phyloP scores from a whole-genome alignment of 148 eudicot genomes.

The Salicornia ramosissima region DNA sequence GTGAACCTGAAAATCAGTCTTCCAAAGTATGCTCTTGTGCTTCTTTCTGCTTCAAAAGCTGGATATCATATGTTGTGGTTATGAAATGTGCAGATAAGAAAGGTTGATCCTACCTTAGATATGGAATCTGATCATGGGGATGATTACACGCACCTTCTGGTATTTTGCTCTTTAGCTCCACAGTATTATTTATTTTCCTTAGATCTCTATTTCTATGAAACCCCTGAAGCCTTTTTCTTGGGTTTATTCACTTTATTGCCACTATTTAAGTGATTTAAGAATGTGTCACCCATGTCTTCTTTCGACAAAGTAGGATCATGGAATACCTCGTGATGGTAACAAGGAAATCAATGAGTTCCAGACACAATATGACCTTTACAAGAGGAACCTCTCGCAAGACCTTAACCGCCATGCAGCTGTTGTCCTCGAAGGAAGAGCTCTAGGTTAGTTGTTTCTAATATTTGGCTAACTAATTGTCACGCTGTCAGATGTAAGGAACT shows the following conservation, averaged over 20 bases:
- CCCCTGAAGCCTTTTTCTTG: not conserved
- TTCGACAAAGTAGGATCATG: slow-evolving; percentile 63
- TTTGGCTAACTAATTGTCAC: no score
- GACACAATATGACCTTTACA: slow-evolving; percentile 66
- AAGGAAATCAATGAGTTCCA: slow-evolving; percentile 52
- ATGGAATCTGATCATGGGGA: slow-evolving; percentile 98
- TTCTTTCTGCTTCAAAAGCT: slow-evolving; percentile 14
- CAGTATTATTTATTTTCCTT: not conserved
- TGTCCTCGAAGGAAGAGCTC: slow-evolving; percentile 88
- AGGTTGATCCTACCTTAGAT: slow-evolving; percentile 93
- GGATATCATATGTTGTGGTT: slow-evolving; percentile 14
- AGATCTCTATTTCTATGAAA: not conserved
- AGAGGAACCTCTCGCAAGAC: slow-evolving; percentile 67
- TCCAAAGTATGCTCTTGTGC: slow-evolving; percentile 7
- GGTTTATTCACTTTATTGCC: not conserved
- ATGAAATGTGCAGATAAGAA: slow-evolving; percentile 61
- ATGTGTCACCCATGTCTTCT: slow-evolving; percentile 9
- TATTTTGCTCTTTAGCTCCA: slow-evolving; percentile 22
- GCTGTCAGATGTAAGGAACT: not conserved
- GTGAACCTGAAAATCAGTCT: slow-evolving; percentile 26
- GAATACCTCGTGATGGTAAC: slow-evolving; percentile 49
- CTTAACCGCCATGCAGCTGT: slow-evolving; percentile 95
- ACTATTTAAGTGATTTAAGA: slow-evolving; percentile 5
- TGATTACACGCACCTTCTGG: slow-evolving; percentile 91
- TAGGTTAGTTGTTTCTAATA: slow-evolving; percentile 47